Base-by-base conservation (phyloP, 345 rosid species). In the Salix caprea region DNA sequence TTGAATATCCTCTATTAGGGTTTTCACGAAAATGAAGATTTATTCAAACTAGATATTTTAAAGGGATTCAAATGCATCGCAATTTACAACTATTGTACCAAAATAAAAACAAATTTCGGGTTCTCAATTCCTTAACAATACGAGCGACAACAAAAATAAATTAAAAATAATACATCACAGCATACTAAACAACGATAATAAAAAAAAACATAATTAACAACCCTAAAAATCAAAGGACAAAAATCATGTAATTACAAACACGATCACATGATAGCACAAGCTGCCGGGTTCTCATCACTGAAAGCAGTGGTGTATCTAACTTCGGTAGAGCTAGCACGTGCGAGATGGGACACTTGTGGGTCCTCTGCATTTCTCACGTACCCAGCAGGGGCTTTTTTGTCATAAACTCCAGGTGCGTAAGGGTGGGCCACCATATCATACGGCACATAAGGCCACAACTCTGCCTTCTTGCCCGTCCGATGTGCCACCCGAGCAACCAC, bases 301-400 rank as follows among this genome's bases (percentile, higher is more conserved):
- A 96, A 96, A 9, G 99, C 97, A 2, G 99, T 93, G 58, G 98
- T 93, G 86, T 96, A 96, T 60, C 98, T 79, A 61, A 96, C 97
- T 80, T 96, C 98, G 0, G 94, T 89, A n/a, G 99, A 96, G 82
- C 92, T 93, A 40, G 99, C 99, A 75, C 99, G 98, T 50, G 99
- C 98, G 8, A 96, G 91, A 0, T 90, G 85, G 1, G 84, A 81
- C 73, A 67, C 81, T 0, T 79, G 89, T 5, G 94, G 94, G 85
- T 93, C 97, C 15, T 89, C 80, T 0, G 87, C 60, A 74, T 86
- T 88, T 64, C 97, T 84, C 40, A 96, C 99, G 85, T 91, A 96
- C 13, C 99, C 99, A 1, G 88, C 50, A 0, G 98, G 99, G 4
- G 99, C 98, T 84, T 91, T 93, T 83, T 77, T 91, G 82, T 96